Evolutionary conservation across 2,329 filamentous ascomycete genomes (phyloP).

Genomic region (Claviceps paspali): DNA sequence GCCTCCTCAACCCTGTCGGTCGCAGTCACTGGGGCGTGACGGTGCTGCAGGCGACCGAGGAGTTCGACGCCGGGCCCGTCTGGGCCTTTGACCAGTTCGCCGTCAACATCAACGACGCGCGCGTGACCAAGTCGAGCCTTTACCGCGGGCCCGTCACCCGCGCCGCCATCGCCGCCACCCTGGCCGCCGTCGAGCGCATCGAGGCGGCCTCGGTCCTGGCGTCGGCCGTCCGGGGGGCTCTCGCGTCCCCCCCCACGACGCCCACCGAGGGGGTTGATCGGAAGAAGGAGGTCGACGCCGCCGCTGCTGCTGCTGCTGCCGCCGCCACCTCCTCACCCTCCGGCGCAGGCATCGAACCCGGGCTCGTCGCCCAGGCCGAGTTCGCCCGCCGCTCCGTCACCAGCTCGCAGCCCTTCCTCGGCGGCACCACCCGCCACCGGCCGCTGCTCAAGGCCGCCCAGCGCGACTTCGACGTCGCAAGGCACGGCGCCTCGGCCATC

Average conservation of each 20-base stretch:
- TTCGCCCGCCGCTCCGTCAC: conserved; percentile 18
- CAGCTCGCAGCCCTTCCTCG: conserved; percentile 20
- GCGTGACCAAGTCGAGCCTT: conserved; percentile 24
- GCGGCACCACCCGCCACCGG: conserved; percentile 20
- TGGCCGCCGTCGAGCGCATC: conserved; percentile 22
- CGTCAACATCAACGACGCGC: conserved; percentile 23
- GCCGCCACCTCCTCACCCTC: too few species aligned
- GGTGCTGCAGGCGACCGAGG: conserved; percentile 22
- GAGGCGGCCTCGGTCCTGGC: too few species aligned
- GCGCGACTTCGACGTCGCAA: conserved; percentile 20
- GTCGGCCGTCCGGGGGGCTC: too few species aligned
- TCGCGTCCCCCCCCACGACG: too few species aligned
- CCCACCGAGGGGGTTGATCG: too few species aligned
- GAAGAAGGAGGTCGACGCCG: too few species aligned
- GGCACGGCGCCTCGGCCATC: conserved; percentile 21
- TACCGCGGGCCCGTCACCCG: conserved; percentile 24
- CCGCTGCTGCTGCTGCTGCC: too few species aligned
- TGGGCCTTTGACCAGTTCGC: conserved; percentile 28
- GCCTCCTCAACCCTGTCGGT: conserved; percentile 14
- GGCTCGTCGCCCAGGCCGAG: conserved; percentile 12
- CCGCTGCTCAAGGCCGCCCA: conserved; percentile 24
- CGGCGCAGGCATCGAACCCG: conserved; percentile 8
- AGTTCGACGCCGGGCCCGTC: conserved; percentile 27
- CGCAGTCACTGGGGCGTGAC: conserved; percentile 26
- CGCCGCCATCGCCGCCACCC: conserved; percentile 21